Evolutionary conservation across 108 stramenopile genomes (phyloP), one percentile per base, ranked within the genome.

Genomic region (Licmophora abbreviata): DNA sequence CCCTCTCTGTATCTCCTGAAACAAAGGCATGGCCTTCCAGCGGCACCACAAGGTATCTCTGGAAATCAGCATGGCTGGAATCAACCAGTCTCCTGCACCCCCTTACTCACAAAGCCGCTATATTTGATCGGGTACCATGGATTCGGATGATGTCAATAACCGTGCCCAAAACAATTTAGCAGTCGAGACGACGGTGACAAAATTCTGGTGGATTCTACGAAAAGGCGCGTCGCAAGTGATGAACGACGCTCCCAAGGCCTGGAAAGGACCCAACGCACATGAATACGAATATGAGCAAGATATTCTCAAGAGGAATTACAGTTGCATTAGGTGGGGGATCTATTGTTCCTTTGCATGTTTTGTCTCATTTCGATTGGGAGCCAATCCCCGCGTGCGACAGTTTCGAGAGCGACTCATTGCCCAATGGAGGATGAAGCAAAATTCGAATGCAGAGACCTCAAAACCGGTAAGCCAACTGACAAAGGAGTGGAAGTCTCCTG

Each of bases 361-460:
- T 32, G 29, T 31, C n/a, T 25, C 56, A 7, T 58, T 58, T 31
- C 56, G 56, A 15, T 18, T 58, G 18, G 23, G 30, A 15, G 47
- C 29, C n/a, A 49, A 26, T 25, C 46, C 20, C 22, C 4, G 29
- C 15, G 28, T 30, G 15, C 47, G 17, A 12, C 27, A 21, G 18
- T 32, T 31, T 27, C 45, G 43, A 25, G 42, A 44, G n/a, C 17
- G 20, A n/a, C 12, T 55, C 11, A 35, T 55, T 2, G 43, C 8
- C 15, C n/a, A n/a, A n/a, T n/a, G n/a, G n/a, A n/a, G n/a, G n/a
- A n/a, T n/a, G n/a, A n/a, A n/a, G n/a, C n/a, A n/a, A n/a, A n/a
- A n/a, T n/a, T n/a, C n/a, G n/a, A 44, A n/a, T n/a, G 8, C 17
- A 17, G 22, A 8, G 22, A 22, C 14, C 23, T n/a, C 15, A 55